These are phyloP conservation scores for Antrodiella citrinella DNA, from an alignment of 768 basidiomycete species.

Conservation along the genomic window DNA sequence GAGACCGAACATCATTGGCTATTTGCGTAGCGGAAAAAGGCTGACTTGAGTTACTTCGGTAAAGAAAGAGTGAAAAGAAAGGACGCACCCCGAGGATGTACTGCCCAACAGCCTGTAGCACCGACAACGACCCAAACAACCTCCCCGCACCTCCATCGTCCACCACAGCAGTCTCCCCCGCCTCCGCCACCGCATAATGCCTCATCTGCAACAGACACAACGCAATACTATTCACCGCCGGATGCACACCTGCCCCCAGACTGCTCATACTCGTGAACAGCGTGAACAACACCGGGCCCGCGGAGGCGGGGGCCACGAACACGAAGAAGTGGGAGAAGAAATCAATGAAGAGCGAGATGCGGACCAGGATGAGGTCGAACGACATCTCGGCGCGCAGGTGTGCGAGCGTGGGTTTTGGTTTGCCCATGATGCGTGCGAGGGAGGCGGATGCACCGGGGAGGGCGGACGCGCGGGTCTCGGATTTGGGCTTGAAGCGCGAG, in stretches of 20 bases:
- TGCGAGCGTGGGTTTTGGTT: slow-evolving; percentile 38
- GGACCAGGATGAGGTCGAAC: slow-evolving; percentile 64
- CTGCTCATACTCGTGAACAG: slow-evolving; percentile 54
- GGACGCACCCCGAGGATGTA: slow-evolving; percentile 44
- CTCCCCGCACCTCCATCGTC: slow-evolving; percentile 35
- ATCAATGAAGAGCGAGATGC: slow-evolving; percentile 59
- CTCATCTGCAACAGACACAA: slow-evolving; percentile 47
- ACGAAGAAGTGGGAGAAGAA: slow-evolving; percentile 58
- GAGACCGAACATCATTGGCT: slow-evolving; percentile 65
- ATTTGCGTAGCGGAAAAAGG: slow-evolving; percentile 5
- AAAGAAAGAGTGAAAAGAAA: neutral
- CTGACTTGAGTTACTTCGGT: slow-evolving; percentile 9
- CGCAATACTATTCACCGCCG: slow-evolving; percentile 66
- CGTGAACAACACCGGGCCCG: slow-evolving; percentile 37
- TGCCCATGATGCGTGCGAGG: slow-evolving; percentile 7
- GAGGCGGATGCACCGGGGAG: neutral
- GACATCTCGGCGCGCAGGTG: slow-evolving; percentile 51
- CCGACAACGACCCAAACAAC: slow-evolving; percentile 65
- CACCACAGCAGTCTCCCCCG: neutral
- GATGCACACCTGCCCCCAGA: slow-evolving; percentile 61
- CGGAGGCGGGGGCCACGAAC: slow-evolving; percentile 41
- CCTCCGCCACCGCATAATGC: neutral
- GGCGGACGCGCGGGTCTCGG: slow-evolving; percentile 3
- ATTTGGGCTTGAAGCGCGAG: slow-evolving; percentile 43
- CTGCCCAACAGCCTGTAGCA: slow-evolving; percentile 58